Conservation (phyloP, 495 filamentous ascomycete genomes). For the Talaromyces borbonicus region DNA sequence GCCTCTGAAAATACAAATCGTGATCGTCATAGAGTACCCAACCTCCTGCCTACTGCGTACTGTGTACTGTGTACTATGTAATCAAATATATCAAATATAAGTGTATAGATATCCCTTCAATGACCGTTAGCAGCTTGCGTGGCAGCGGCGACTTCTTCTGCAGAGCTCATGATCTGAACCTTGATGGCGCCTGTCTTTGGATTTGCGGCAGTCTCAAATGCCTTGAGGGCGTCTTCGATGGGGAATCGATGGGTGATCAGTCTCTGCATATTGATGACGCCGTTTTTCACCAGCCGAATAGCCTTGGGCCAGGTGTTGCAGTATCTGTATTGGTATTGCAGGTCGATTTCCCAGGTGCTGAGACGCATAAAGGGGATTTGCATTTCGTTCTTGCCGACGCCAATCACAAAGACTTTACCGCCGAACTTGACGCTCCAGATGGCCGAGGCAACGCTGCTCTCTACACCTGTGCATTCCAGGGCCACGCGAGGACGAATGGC, state of each 20-base stretch:
- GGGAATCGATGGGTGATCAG: slow-evolving; percentile 81
- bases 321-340: slow-evolving; percentile 95
- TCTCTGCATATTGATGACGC: slow-evolving; percentile 66
- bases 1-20: no score
- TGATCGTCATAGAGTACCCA: no score
- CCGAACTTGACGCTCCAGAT: slow-evolving; percentile 87
- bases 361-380: slow-evolving; percentile 87
- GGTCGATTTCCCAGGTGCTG: slow-evolving; percentile 81
- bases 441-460: slow-evolving; percentile 72
- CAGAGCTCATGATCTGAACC: slow-evolving; percentile 65
- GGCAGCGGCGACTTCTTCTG: slow-evolving; percentile 27
- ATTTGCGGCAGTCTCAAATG: slow-evolving; percentile 78
- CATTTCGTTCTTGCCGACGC: slow-evolving; percentile 90
- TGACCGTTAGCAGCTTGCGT: not conserved
- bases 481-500: slow-evolving; percentile 66
- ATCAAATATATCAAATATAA: no score
- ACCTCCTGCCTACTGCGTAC: no score
- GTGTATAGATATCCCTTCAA: no score
- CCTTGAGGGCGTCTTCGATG: slow-evolving; percentile 78
- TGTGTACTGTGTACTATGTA: no score
- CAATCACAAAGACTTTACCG: slow-evolving; percentile 88
- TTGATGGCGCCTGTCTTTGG: slow-evolving; percentile 93
- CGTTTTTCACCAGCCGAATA: slow-evolving; percentile 75
- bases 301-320: slow-evolving; percentile 91
- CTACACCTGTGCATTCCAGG: slow-evolving; percentile 89